Base-by-base conservation (phyloP, 208 protist species). In the Trypanosoma scelopori region DNA sequence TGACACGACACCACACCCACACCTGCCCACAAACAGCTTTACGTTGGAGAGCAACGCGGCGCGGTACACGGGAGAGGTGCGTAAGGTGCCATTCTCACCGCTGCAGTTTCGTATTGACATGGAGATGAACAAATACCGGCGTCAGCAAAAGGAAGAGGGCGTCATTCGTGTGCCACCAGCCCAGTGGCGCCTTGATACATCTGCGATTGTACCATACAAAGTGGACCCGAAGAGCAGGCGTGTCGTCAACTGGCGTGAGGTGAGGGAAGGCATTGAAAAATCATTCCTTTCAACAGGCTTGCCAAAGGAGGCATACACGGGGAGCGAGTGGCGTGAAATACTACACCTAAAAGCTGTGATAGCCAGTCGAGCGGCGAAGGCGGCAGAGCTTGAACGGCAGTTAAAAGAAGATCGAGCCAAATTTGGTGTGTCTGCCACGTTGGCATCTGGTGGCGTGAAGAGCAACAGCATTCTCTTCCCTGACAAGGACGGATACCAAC, bases 31-130 rank as follows among this genome's bases (percentile, higher is more conserved):
- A n/a, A 93, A 96, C 79, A 37, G 56, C 20, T 90, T 87, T 69
- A 70, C 63, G 25, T 48, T 85, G 12, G 67, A 89, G 55, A 85
- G 74, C 55, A 45, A 71, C 16, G 78, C 82, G 22, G 68, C 82
- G 35, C 51, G 76, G 63, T 91, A 93, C 69, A 88, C 84, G 28
- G 79, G 81, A 5, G 86, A 90, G 20, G 72, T 76, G 23, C 78
- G 85, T 30, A 82, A 79, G 58, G 82, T 84, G 28, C 87, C 91
- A 13, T 80, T 87, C 55, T 94, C 87, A 12, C 86, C 87, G 15
- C 46, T 91, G 71, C 87, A 96, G 71, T 76, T 96, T 73, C 91
- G 87, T 58, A 63, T 96, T 42, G 91, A 96, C 59, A 79, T 96
- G 65, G 85, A 96, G 77, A 71, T 84, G 76, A 73, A 79, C 43